Evolutionary conservation across 2,329 filamentous ascomycete genomes (phyloP).

Genomic region (Hypoxylon sp.): DNA sequence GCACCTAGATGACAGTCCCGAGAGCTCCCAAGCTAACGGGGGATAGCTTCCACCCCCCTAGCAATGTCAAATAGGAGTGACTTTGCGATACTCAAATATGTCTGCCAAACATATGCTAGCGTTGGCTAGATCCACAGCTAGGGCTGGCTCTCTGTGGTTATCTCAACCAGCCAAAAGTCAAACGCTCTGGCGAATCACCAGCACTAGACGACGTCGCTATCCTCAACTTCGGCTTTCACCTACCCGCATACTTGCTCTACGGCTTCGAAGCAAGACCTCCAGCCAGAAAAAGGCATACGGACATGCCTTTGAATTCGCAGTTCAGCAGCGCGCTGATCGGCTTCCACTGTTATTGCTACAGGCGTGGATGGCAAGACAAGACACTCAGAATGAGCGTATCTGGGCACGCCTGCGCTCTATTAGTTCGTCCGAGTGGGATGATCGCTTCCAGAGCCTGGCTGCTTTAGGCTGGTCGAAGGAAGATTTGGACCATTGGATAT

Average conservation of each 20-base stretch:
- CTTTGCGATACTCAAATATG: slow-evolving; percentile 16
- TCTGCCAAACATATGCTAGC: slow-evolving; percentile 4
- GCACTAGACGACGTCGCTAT: slow-evolving; percentile 38
- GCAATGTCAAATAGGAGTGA: background rate
- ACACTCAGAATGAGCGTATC: slow-evolving; percentile 44
- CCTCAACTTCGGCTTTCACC: slow-evolving; percentile 44
- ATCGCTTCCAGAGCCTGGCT: slow-evolving; percentile 52
- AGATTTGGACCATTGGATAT: slow-evolving; percentile 59
- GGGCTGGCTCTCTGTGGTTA: slow-evolving; percentile 27
- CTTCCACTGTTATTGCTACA: slow-evolving; percentile 52
- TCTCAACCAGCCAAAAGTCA: slow-evolving; percentile 35
- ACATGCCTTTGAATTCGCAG: slow-evolving; percentile 29
- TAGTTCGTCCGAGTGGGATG: slow-evolving; percentile 51
- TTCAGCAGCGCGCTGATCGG: slow-evolving; percentile 46
- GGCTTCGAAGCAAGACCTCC: slow-evolving; percentile 44
- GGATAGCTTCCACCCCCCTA: background rate
- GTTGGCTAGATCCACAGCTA: slow-evolving; percentile 4
- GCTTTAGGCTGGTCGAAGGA: slow-evolving; percentile 54
- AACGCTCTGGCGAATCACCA: slow-evolving; percentile 47
- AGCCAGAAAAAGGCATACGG: slow-evolving; percentile 41
- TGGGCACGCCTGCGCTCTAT: slow-evolving; percentile 32
- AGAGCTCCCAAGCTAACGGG: slow-evolving; percentile 7
- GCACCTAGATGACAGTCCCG: background rate
- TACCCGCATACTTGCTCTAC: slow-evolving; percentile 48
- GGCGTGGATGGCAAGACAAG: slow-evolving; percentile 45